A percentile compares a stretch with the other conserved stretches of the same genome.
Evolutionary conservation across 805 yeast genomes (phyloP).

Genomic region (Yarrowia sp.): DNA sequence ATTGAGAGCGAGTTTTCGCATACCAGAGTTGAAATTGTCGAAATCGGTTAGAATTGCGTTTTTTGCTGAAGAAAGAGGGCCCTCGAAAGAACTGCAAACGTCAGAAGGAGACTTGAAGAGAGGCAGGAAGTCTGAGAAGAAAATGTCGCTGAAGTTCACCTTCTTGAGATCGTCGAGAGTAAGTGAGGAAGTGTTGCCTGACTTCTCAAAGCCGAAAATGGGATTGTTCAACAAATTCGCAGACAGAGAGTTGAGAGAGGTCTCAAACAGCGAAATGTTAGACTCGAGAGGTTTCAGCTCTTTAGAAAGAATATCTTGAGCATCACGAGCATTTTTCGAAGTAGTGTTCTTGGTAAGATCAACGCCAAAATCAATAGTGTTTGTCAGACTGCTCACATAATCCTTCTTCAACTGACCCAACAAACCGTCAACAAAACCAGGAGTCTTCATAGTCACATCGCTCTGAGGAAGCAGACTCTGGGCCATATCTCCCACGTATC

Average conservation of each 20-base stretch:
- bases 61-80: background rate
- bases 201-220: background rate
- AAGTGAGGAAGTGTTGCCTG: background rate
- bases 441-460: background rate
- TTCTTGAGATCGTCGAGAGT: background rate
- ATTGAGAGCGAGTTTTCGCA: background rate
- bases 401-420: background rate
- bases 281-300: background rate
- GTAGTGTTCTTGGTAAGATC: background rate
- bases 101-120: background rate
- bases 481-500: background rate
- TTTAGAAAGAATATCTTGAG: background rate
- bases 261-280: background rate
- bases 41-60: background rate
- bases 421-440: background rate
- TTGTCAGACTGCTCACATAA: background rate
- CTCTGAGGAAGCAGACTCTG: background rate
- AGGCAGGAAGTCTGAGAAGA: background rate
- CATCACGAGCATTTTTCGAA: background rate
- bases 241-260: background rate
- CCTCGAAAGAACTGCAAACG: background rate
- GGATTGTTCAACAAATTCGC: background rate
- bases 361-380: background rate
- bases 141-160: background rate
- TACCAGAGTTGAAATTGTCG: background rate